A percentile compares a stretch with the other conserved stretches of the same genome.
phyloP scores from a whole-genome alignment of 1,284 basidiomycete species.

The Athelia sp. region DNA sequence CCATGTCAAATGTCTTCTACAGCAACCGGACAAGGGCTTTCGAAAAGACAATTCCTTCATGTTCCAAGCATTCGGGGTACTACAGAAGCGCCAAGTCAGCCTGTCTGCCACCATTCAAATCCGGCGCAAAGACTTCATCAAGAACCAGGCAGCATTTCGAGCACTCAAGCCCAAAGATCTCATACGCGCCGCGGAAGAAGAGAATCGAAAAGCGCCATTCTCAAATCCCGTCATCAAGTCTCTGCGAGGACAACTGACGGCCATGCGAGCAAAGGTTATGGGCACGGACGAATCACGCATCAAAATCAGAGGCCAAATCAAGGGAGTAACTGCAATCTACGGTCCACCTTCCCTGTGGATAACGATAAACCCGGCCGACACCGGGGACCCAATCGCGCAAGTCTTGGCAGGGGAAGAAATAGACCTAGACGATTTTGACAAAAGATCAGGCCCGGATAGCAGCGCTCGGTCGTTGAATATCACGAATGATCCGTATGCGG shows the following conservation, averaged over 20 bases:
- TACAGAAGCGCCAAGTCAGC: slow-evolving; percentile 4
- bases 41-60: slow-evolving; percentile 18
- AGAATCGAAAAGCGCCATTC: background rate
- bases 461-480: slow-evolving; percentile 24
- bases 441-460: slow-evolving; percentile 20
- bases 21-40: slow-evolving; percentile 21
- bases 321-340: slow-evolving; percentile 4
- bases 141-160: background rate
- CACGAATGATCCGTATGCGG: slow-evolving; percentile 30
- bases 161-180: background rate
- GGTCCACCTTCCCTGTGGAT: slow-evolving; percentile 19
- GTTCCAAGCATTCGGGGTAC: slow-evolving; percentile 18
- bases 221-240: background rate
- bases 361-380: slow-evolving; percentile 24
- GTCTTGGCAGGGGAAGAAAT: slow-evolving; percentile 33
- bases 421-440: slow-evolving; percentile 27
- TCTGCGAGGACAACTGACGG: background rate
- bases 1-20: slow-evolving; percentile 24
- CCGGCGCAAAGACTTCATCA: slow-evolving; percentile 11
- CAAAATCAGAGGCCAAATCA: slow-evolving; percentile 10
- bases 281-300: slow-evolving; percentile 11
- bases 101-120: slow-evolving; percentile 16
- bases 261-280: slow-evolving; percentile 8
- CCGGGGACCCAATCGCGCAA: slow-evolving; percentile 30
- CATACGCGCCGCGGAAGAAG: background rate